Evolutionary conservation across 306 rosid species (phyloP).

Genomic region (Prunus dulcis): DNA sequence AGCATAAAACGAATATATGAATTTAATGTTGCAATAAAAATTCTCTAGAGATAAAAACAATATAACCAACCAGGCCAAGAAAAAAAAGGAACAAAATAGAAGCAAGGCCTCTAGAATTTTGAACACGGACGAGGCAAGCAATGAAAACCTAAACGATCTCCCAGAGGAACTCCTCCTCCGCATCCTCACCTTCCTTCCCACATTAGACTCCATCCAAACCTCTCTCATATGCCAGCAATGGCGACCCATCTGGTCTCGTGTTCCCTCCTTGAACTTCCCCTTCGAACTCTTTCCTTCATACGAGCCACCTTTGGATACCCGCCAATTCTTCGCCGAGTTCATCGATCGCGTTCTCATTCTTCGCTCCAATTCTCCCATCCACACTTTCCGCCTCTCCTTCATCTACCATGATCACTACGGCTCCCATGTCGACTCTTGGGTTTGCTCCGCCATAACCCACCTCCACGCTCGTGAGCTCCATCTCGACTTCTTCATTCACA

Average conservation of each 20-base stretch:
- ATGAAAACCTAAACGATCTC: not conserved
- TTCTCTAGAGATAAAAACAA: too few relatives aligned
- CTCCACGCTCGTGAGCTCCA: not conserved
- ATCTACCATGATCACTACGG: not conserved
- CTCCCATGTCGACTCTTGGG: slow-evolving; percentile 6
- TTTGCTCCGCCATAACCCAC: not conserved
- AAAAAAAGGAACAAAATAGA: too few relatives aligned
- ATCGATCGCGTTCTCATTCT: slow-evolving; percentile 6
- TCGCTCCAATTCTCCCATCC: not conserved
- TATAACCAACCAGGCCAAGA: too few relatives aligned
- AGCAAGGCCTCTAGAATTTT: too few relatives aligned
- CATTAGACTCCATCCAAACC: not conserved
- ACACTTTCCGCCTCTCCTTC: slow-evolving; percentile 8
- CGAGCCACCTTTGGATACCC: not conserved
- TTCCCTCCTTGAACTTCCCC: not conserved
- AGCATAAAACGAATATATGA: too few relatives aligned
- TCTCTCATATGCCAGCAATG: slow-evolving; percentile 2
- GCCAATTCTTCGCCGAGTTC: slow-evolving; percentile 1
- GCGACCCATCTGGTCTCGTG: slow-evolving; percentile 4
- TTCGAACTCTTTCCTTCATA: not conserved
- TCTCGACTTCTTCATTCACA: slow-evolving; percentile 10
- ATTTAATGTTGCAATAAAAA: too few relatives aligned
- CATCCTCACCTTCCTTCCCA: not conserved
- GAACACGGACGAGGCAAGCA: not conserved
- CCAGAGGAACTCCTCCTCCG: not conserved